Conservation (phyloP, 768 basidiomycete genomes). For the Nidularia pulvinata region DNA sequence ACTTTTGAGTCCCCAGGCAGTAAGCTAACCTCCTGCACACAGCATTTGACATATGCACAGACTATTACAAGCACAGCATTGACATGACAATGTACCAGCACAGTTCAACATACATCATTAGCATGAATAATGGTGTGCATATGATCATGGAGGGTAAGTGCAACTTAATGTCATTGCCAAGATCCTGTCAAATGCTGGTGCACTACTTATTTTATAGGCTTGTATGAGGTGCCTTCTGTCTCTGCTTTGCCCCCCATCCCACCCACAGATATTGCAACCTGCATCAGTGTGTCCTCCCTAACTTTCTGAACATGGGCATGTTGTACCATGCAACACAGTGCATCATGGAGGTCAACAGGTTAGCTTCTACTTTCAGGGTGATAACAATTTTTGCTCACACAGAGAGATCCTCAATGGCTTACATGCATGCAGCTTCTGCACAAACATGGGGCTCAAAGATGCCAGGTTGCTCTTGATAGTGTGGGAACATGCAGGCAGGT, state of each 20-base stretch:
- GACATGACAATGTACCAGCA: conserved; percentile 53
- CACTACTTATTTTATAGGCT: neutral
- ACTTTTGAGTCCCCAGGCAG: neutral
- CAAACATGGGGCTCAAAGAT: conserved; percentile 47
- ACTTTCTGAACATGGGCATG: neutral
- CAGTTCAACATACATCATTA: conserved; percentile 51
- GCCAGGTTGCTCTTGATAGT: conserved; percentile 50
- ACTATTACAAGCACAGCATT: conserved; percentile 37
- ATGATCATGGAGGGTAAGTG: conserved; percentile 19
- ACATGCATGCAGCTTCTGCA: conserved; percentile 54
- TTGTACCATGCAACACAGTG: neutral
- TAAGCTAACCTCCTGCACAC: neutral
- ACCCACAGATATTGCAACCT: conserved; percentile 43
- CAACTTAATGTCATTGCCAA: neutral
- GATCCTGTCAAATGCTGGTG: neutral
- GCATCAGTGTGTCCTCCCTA: conserved; percentile 44
- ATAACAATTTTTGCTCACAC: neutral
- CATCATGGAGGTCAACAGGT: conserved; percentile 35
- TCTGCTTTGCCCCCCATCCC: too few relatives aligned
- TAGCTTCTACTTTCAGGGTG: neutral
- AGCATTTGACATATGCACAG: conserved; percentile 37
- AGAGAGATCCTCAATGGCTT: conserved; percentile 49
- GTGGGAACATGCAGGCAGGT: conserved; percentile 55
- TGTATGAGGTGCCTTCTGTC: neutral
- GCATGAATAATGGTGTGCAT: conserved; percentile 33